Evolutionary conservation across 257 asterid genomes (phyloP), one percentile per base, ranked within the genome.

Genomic region (Fraxinus quadrangulata): DNA sequence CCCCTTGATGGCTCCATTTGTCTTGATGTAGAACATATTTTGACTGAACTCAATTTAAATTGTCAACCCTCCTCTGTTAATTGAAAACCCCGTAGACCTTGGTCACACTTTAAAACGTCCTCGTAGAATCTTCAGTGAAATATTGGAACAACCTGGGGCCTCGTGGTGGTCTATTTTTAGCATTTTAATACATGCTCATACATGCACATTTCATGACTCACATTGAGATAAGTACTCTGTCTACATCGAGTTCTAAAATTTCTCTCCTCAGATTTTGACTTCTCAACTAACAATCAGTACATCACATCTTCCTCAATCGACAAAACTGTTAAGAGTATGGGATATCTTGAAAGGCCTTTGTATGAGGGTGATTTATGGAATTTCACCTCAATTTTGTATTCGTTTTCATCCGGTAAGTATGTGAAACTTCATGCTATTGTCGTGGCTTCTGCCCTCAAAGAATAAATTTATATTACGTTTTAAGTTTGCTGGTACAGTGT

Each of bases 391-490:
- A 78, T 95, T 86, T 77, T 95, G 99, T 75, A 92, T 95, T 72
- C 99, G 98, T 69, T 95, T 95, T 85, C 94, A 95, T 84, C 99
- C 99, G 72, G 99, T 93, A 84, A 91, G 99, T 89, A 65, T 78
- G 63, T 36, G 77, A 71, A 67, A 61, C 71, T 33, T 71, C 63
- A 37, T 75, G 28, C 26, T 72, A 49, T 33, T 75, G 14, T 45
- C 65, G 30, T 68, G 33, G 65, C 24, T 14, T 65, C 72, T 59
- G 10, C 23, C 56, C 70, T 36, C 33, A 73, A 19, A 67, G 77
- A 51, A 17, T 14, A 19, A 51, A 51, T 8, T 19, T 51, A 14
- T 14, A 51, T 19, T 14, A 51, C 19, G 63, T 51, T 51, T 51
- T 51, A 5, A 51, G 63, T 47, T 73, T 24, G 30, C 71, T 34